Evolutionary conservation across 176 grass and related monocot species (phyloP), one percentile per base, ranked within the genome.

Genomic region (Zea luxurians): DNA sequence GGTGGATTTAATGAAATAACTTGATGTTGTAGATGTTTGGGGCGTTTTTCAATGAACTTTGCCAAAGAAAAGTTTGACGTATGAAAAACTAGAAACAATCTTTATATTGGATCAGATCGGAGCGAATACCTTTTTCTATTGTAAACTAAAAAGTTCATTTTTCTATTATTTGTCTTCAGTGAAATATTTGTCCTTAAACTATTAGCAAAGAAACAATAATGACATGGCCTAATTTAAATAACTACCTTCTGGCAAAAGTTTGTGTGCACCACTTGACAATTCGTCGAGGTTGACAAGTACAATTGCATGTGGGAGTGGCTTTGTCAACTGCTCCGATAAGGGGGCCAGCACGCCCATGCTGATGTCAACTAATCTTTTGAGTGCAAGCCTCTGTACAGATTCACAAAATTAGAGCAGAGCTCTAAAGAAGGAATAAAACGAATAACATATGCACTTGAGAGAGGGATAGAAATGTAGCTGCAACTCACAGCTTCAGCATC

Each of bases 361-460:
- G 79, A 95, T 90, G 66, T 99, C 96, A 45, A 93, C 83, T 89
- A 95, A 86, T 86, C 96, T 99, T 91, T 95, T 95, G 15, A 99
- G 85, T 82, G 88, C 88, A 74, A 99, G 89, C 76, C 96, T 92
- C 96, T 99, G 90, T 64, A 88, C 38, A 90, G 46, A 82, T 83
- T 84, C 74, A 80, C 18, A 66, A 78, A 70, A 86, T 82, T 71
- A 53, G 68, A 80, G 13, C 17, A 36, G 35, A 17, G 4, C 44
- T 43, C 57, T 78, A 43, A 53, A 53, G 13, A 66, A 44, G 49
- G 21, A 82, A 85, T 45, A 72, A 6, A 53, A 58, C 1, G 8
- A 73, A 27, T 17, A 41, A 27, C 17, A 47, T 61, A 47, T 71
- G n/a, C 9, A 16, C 40, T 45, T 60, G 9, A 27, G 10, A 64